Percentiles rank a stretch among this genome's conserved stretches.
Conservation (phyloP, 2,329 filamentous ascomycete genomes). For the Neofusicoccum sp. region DNA sequence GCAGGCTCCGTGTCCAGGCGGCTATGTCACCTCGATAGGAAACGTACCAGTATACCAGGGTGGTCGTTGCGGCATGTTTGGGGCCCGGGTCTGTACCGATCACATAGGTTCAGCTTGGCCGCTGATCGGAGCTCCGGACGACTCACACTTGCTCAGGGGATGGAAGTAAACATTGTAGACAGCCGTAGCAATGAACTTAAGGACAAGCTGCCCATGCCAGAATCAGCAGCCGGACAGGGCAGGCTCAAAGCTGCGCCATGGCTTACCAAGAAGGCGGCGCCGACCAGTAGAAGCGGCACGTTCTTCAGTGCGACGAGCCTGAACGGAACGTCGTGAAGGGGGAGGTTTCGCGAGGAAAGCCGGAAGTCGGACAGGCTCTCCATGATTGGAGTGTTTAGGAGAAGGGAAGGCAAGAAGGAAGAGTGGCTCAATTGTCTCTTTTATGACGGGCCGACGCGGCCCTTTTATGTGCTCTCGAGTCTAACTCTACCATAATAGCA, state of each 20-base stretch:
- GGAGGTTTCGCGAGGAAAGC: background rate
- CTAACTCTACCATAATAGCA: too few species aligned
- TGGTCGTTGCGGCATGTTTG: constrained; percentile 33
- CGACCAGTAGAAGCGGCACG: background rate
- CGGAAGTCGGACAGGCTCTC: background rate
- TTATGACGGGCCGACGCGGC: background rate
- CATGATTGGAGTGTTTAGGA: background rate
- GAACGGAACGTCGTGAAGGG: background rate
- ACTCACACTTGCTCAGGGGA: constrained; percentile 40
- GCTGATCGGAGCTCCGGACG: too few species aligned
- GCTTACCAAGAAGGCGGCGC: background rate
- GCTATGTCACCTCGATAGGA: constrained; percentile 32
- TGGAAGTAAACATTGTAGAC: constrained; percentile 49
- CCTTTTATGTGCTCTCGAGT: too few species aligned
- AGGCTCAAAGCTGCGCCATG: background rate
- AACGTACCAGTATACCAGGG: constrained; percentile 35
- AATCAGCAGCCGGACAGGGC: background rate
- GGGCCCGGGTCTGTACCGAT: constrained; percentile 42
- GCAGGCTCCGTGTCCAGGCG: constrained; percentile 30
- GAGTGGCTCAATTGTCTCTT: background rate
- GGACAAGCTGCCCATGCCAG: background rate
- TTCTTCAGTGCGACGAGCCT: background rate
- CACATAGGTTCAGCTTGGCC: background rate
- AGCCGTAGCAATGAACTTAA: background rate
- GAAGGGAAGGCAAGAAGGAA: background rate